Base-by-base conservation (phyloP, 768 basidiomycete genomes). In the Saitozyma podzolica region DNA sequence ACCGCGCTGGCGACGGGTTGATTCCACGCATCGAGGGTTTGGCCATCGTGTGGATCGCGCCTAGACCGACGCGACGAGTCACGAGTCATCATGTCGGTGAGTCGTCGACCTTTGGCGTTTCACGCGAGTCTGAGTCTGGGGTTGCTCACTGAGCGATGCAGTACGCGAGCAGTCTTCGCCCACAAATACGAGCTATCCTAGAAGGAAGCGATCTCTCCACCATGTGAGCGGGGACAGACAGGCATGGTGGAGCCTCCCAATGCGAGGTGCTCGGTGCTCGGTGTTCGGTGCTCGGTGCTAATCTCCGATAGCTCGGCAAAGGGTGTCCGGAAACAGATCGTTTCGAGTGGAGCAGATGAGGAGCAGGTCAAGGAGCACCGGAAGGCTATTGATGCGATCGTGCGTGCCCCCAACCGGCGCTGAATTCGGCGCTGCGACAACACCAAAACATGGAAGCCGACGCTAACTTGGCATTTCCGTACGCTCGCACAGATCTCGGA, bases 291-390 rank as follows among this genome's bases (percentile, higher is more conserved):
- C 29, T 29, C 29, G 29, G 29, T 29, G 14, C 29, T 59, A 9
- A 57, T 47, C 56, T 2, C 10, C 45, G 40, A 19, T 11, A 79
- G 78, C 16, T 76, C 76, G 6, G 92, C 92, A 51, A 95, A 91
- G 81, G 87, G 87, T 80, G 91, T 96, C 70, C 86, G 93, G 67
- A 88, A 88, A 74, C 85, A 86, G 75, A 81, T 92, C 65, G 69
- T 85, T 60, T 59, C 64, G 6, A 58, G 54, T 40, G 78, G 78
- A 1, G 63, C 69, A 37, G 73, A 74, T 63, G 85, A 85, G 63
- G 86, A 86, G 39, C 80, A 84, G 56, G 75, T 94, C 63, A 89
- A 87, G 72, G 83, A 85, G 67, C 80, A 88, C 80, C 89, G 88
- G 73, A 77, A 80, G 16, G 86, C 84, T 19, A 84, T 95, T 59